These are phyloP conservation scores for Nemania sp. DNA, from an alignment of 2,329 filamentous ascomycete species.

Conservation along the genomic window DNA sequence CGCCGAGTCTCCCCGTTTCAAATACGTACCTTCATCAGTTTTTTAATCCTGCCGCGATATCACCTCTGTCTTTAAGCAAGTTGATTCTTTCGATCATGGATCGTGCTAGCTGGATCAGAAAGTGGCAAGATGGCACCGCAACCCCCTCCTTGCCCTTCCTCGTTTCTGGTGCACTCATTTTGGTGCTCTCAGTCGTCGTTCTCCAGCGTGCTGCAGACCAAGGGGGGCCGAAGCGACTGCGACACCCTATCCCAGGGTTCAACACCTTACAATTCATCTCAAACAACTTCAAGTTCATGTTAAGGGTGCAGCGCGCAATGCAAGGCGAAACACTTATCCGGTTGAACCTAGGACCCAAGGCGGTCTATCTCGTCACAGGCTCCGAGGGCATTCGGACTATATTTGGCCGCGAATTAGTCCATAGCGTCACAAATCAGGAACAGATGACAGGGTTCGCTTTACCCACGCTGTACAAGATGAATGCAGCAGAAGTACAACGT, in stretches of 20 bases:
- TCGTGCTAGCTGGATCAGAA: background rate
- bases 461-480: slow-evolving; percentile 12
- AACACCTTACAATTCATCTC: slow-evolving; percentile 19
- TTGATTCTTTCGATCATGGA: too few relatives aligned
- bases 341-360: slow-evolving; percentile 3
- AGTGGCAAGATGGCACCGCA: background rate
- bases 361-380: background rate
- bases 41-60: too few relatives aligned
- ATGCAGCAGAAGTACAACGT: background rate
- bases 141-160: background rate
- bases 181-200: background rate
- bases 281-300: slow-evolving; percentile 16
- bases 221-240: background rate
- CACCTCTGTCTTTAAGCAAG: too few relatives aligned
- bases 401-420: slow-evolving; percentile 9
- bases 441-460: slow-evolving; percentile 12
- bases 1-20: too few relatives aligned
- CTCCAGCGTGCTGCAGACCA: background rate
- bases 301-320: slow-evolving; percentile 6
- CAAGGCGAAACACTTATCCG: background rate
- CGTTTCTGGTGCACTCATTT: background rate
- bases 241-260: slow-evolving; percentile 20
- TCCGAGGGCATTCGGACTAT: background rate
- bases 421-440: slow-evolving; percentile 14
- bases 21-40: too few relatives aligned